Base-by-base conservation (phyloP, 495 filamentous ascomycete genomes). In the Podospora australis region DNA sequence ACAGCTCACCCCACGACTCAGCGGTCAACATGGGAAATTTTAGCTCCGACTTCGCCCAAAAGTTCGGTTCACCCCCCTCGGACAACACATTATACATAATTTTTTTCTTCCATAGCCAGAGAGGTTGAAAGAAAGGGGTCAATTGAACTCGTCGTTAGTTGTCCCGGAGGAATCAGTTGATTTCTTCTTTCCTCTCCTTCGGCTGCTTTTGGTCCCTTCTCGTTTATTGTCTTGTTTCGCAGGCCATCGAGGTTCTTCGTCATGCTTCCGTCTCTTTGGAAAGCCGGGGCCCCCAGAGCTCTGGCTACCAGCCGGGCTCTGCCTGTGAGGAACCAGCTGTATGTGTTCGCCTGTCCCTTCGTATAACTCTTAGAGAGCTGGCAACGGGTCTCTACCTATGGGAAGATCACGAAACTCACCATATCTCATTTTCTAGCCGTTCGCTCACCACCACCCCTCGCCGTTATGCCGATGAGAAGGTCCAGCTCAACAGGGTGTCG, bases 401-500 rank as follows among this genome's bases (percentile, higher is more conserved):
- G 21, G 21, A 30, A 46, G 42, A 45, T 53, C 11, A 46, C 43
- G 11, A 11, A 46, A 24, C 42, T 48, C 23, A 52, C 30, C n/a
- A 26, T 44, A 21, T 36, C 10, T 30, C 17, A 3, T 16, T n/a
- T 6, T 44, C 38, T 50, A 75, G 72, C 41, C 72, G 72, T 20
- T 50, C 57, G 29, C 57, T 75, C 10, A 69, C 69, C 36, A 63
- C 64, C 16, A 64, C 64, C 8, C 42, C 65, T 42, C 60, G 64
- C 51, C 60, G 62, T 41, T 60, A 64, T 55, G 67, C 70, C 57
- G 71, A 74, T 48, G 67, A 76, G 46, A 57, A 58, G 43, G n/a
- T n/a, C n/a, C 57, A 70, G 57, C 73, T 96, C 52, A 97, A 97
- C 77, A 84, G 82, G 67, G 77, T 87, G 66, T 95, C 90, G 44